Conservation (phyloP, 768 basidiomycete species). For the Russula dissimulans region DNA sequence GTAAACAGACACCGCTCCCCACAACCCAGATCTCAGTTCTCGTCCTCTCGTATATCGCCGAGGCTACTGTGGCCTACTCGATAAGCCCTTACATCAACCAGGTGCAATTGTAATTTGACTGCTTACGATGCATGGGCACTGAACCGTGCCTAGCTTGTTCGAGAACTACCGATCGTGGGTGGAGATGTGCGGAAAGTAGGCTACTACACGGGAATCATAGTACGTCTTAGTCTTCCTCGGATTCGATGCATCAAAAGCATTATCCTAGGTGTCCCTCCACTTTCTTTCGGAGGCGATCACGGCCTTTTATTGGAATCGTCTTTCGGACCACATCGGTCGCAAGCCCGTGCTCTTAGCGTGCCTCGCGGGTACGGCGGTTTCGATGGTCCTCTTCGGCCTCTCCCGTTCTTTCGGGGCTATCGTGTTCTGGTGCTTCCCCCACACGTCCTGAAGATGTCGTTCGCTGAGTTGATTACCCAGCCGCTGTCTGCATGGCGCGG, state of each 20-base stretch:
- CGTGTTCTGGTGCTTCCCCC: background rate
- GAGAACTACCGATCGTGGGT: conserved; percentile 34
- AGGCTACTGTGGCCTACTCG: conserved; percentile 38
- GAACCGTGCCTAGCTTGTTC: conserved; percentile 30
- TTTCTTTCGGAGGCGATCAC: conserved; percentile 37
- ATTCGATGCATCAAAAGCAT: background rate
- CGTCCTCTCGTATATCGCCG: conserved; percentile 36
- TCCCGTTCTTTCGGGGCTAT: conserved; percentile 28
- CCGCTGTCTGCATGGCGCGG: conserved; percentile 25
- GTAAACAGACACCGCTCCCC: conserved; percentile 34
- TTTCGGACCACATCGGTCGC: conserved; percentile 40
- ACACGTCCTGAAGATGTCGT: background rate
- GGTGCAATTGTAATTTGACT: conserved; percentile 19
- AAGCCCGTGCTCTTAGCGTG: conserved; percentile 30
- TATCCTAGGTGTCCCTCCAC: conserved; percentile 36
- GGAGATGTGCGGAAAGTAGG: conserved; percentile 39
- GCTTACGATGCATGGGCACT: background rate
- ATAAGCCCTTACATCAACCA: conserved; percentile 47
- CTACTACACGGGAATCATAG: conserved; percentile 42
- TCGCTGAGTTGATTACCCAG: conserved; percentile 46
- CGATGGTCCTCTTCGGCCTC: conserved; percentile 31
- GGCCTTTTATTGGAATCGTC: conserved; percentile 37
- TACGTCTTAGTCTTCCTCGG: conserved; percentile 23
- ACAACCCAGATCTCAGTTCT: conserved; percentile 37
- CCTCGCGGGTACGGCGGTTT: conserved; percentile 25